These are phyloP conservation scores for Linum tenue DNA, from an alignment of 345 rosid species.

Conservation along the genomic window DNA sequence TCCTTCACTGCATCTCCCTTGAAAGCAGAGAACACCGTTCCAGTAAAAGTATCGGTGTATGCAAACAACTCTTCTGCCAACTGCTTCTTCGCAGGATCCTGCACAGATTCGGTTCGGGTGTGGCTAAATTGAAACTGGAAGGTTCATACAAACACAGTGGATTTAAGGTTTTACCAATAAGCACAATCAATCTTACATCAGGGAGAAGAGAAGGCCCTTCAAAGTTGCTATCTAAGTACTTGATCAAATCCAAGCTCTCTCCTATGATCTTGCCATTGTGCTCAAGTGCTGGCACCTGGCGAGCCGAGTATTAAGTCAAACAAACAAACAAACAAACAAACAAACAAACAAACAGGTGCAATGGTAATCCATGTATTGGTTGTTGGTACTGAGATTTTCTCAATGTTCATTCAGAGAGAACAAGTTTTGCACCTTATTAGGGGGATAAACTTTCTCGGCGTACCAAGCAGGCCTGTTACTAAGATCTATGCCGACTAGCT, in stretches of 20 bases:
- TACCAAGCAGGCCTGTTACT: background rate
- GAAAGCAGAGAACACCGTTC: background rate
- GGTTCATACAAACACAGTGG: background rate
- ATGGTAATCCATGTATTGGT: too few species aligned
- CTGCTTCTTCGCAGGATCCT: background rate
- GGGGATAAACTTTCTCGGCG: background rate
- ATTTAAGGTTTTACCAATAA: too few species aligned
- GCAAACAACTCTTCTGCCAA: slow-evolving; percentile 1
- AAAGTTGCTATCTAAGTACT: slow-evolving; percentile 5
- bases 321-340: background rate
- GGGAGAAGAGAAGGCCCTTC: slow-evolving; percentile 5
- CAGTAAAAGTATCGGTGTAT: background rate
- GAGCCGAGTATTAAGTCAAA: too few species aligned
- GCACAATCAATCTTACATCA: background rate
- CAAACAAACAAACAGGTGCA: background rate
- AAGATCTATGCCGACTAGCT: slow-evolving; percentile 1
- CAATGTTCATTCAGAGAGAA: background rate
- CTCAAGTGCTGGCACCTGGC: slow-evolving; percentile 2
- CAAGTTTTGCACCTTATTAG: background rate
- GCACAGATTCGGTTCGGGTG: background rate
- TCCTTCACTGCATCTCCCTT: background rate
- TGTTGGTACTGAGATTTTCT: too few species aligned
- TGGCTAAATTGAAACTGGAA: background rate
- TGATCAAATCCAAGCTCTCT: background rate
- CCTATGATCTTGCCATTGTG: slow-evolving; percentile 2